Conservation (phyloP, 352 stramenopile genomes). For the Hyaloperonospora arabidopsidis region DNA sequence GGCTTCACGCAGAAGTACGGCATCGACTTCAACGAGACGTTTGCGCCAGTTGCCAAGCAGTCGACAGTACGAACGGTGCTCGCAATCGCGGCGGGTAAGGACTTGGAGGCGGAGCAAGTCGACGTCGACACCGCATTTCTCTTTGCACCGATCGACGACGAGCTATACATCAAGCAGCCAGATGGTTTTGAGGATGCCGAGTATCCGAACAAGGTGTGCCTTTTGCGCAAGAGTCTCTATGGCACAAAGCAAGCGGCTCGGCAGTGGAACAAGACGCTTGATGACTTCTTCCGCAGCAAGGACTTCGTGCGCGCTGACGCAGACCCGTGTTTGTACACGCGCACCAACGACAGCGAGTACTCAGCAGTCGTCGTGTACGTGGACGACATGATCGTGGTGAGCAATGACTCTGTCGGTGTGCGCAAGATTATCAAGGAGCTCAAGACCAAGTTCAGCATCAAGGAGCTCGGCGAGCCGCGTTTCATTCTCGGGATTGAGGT, state of each 20-base stretch:
- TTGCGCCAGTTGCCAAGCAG: not conserved
- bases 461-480: too few relatives aligned
- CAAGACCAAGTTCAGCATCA: not conserved
- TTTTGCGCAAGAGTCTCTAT: too few relatives aligned
- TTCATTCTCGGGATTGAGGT: not conserved
- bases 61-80: not conserved
- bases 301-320: too few relatives aligned
- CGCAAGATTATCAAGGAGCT: not conserved
- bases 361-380: too few relatives aligned
- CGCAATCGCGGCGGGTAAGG: not conserved
- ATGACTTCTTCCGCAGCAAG: not conserved
- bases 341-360: too few relatives aligned
- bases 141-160: too few relatives aligned
- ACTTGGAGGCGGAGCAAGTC: not conserved
- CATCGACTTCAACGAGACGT: too few relatives aligned
- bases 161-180: not conserved
- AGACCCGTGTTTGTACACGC: too few relatives aligned
- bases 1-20: not conserved
- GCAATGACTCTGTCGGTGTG: not conserved
- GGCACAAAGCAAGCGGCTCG: too few relatives aligned
- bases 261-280: too few relatives aligned
- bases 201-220: not conserved
- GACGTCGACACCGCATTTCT: not conserved
- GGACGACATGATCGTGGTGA: too few relatives aligned
- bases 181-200: not conserved